phyloP scores from a whole-genome alignment of 345 rosid genomes.

The Pugionium dolabratum region DNA sequence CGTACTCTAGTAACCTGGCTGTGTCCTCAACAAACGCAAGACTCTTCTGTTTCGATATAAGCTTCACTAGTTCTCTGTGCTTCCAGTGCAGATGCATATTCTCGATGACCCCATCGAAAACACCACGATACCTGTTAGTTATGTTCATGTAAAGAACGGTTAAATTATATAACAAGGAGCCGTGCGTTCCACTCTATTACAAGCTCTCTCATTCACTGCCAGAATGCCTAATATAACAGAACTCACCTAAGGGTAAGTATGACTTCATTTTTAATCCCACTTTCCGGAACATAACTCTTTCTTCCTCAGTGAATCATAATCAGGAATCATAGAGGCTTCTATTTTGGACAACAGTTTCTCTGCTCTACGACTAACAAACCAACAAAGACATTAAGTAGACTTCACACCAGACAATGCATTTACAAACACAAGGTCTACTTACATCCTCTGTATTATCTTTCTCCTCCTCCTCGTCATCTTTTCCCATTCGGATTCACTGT shows the following conservation, averaged over 20 bases:
- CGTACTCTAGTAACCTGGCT: conserved; percentile 84
- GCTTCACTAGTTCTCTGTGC: conserved; percentile 96
- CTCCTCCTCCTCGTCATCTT: conserved; percentile 47
- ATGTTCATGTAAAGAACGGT: conserved; percentile 13
- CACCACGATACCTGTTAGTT: conserved; percentile 87
- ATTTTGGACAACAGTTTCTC: conserved; percentile 79
- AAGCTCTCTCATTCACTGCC: neutral
- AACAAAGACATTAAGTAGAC: conserved; percentile 20
- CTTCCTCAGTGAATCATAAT: conserved; percentile 95
- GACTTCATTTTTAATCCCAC: conserved; percentile 87
- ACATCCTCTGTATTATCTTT: conserved; percentile 56
- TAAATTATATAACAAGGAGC: conserved; percentile 19
- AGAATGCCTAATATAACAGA: conserved; percentile 8
- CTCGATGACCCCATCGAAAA: conserved; percentile 96
- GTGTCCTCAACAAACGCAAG: conserved; percentile 93
- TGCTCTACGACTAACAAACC: conserved; percentile 59
- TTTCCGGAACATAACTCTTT: conserved; percentile 75
- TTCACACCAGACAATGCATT: conserved; percentile 13
- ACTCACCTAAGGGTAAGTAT: conserved; percentile 78
- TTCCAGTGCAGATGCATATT: conserved; percentile 99
- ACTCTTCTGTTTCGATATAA: conserved; percentile 86
- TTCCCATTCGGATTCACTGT: conserved; percentile 44
- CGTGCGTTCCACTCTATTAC: conserved; percentile 11
- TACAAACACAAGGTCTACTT: conserved; percentile 41
- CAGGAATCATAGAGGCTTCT: conserved; percentile 97